Base-by-base conservation (phyloP, 163 green algal species). In the Volvox carteri region DNA sequence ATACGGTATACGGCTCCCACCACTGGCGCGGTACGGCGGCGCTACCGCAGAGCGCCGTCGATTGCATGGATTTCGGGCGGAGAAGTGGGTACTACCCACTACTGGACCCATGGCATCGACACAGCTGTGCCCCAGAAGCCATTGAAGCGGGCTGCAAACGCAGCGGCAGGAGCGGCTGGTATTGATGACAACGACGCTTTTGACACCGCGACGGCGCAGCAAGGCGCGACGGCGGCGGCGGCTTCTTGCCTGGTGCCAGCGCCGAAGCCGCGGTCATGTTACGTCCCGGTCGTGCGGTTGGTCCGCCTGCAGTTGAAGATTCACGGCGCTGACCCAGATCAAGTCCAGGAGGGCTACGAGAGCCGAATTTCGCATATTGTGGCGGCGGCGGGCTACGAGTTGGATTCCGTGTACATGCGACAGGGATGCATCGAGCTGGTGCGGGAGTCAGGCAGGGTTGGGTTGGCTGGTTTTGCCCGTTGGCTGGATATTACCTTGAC, bases 371-470 rank as follows among this genome's bases (percentile, higher is more conserved):
- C 58, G 12, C 37, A 18, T 8, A 58, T 58, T 28, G 41, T 86
- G 41, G 42, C 28, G 41, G 58, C 78, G 41, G 41, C 39, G n/a
- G 78, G 78, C 4, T 77, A 60, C 41, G 58, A 86, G 41, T 25
- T 76, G 78, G 78, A 86, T 14, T 68, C 54, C 25, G 78, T 77
- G 14, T 76, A 86, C 58, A 19, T 86, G 60, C 78, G 78, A 28
- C 41, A 28, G 0, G 78, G 78, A 28, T 86, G 78, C 42, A 76
- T 86, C 5, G 78, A 86, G 41, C 78, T 86, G 78, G 78, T 86
- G 78, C 7, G 78, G 48, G 11, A 19, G 37, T 30, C 39, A 11
- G 70, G 70, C n/a, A n/a, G n/a, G n/a, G n/a, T n/a, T n/a, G n/a
- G n/a, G n/a, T n/a, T n/a, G n/a, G n/a, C n/a, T n/a, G n/a, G n/a